These are phyloP conservation scores for Aspergillus affinis DNA, from an alignment of 495 filamentous ascomycete genomes.

Conservation along the genomic window DNA sequence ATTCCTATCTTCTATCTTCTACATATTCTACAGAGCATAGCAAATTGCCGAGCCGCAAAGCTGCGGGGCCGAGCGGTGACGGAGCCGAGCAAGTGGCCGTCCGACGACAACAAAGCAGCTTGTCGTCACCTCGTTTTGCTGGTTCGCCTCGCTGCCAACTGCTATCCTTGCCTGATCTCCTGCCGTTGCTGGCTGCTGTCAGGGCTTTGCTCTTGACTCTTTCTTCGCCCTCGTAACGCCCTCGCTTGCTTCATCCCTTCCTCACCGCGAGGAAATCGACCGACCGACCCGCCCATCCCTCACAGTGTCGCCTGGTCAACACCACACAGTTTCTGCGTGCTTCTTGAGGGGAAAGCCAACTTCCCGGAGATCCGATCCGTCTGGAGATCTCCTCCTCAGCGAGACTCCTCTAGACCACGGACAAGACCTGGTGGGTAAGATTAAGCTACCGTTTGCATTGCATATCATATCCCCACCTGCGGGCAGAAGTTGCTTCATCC, in stretches of 20 bases:
- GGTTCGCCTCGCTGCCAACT: conserved; percentile 1
- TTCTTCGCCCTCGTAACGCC: not conserved
- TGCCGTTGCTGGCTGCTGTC: not conserved
- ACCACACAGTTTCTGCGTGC: not conserved
- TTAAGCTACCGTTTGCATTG: conserved; percentile 5
- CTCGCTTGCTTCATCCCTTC: not conserved
- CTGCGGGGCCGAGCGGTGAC: conserved; percentile 28
- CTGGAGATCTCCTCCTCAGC: not conserved
- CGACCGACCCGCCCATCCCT: not conserved
- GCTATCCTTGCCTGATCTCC: conserved; percentile 2
- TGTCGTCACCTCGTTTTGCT: conserved; percentile 11
- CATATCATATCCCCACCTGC: conserved; percentile 4
- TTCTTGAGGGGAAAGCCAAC: too few relatives aligned
- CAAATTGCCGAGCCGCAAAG: conserved; percentile 6
- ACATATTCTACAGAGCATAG: too few relatives aligned
- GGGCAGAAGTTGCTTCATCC: conserved; percentile 7
- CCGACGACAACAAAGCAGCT: conserved; percentile 29
- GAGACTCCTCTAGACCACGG: not conserved
- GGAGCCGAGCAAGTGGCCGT: conserved; percentile 13
- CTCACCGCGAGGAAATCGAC: not conserved
- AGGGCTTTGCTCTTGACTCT: not conserved
- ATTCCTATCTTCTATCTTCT: not conserved
- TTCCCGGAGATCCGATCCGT: too few relatives aligned
- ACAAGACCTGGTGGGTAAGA: not conserved
- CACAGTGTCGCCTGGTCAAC: not conserved